Base-by-base conservation (phyloP, 345 rosid species). In the Citrus cavaleriei region DNA sequence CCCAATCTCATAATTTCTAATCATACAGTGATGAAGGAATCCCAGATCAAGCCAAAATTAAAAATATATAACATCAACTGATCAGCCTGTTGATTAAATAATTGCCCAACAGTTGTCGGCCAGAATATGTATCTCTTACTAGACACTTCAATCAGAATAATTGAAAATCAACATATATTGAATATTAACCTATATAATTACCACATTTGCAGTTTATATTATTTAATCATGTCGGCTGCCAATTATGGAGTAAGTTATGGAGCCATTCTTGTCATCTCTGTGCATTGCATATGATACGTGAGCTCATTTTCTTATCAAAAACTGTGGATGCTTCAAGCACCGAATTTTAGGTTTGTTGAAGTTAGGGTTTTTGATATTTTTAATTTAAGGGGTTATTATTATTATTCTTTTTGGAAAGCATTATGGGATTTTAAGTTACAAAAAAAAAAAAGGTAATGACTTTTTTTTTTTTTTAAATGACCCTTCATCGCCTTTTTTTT, bases 211-310 rank as follows among this genome's bases (percentile, higher is more conserved):
- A 54, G 3, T 18, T 49, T 72, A 68, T 35, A 18, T 67, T 83
- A 60, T 7, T 64, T 35, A 79, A 80, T 60, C 28, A 80, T 85
- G 88, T 85, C 87, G 87, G 90, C 85, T 7, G 72, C 82, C 75
- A 73, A 54, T 83, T 71, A 22, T 6, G 66, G 84, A 80, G 84
- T 55, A 61, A 63, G 28, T 74, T 55, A 76, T 55, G 83, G 78
- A 65, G 32, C 74, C 77, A 40, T 70, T 77, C 82, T 75, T 76
- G 80, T 70, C 75, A 68, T 60, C 51, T 42, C 16, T 46, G 13
- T 46, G 51, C 51, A 46, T 46, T 46, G 51, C 18, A 46, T 46
- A 25, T 37, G 18, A 21, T 60, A 14, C 68, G 28, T 71, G 64
- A 55, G 18, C 60, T 40, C 25, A 8, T 18, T 51, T 70, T 70